Evolutionary conservation across 2,329 filamentous ascomycete genomes (phyloP).

Genomic region (Arthrobotrys megalospora): DNA sequence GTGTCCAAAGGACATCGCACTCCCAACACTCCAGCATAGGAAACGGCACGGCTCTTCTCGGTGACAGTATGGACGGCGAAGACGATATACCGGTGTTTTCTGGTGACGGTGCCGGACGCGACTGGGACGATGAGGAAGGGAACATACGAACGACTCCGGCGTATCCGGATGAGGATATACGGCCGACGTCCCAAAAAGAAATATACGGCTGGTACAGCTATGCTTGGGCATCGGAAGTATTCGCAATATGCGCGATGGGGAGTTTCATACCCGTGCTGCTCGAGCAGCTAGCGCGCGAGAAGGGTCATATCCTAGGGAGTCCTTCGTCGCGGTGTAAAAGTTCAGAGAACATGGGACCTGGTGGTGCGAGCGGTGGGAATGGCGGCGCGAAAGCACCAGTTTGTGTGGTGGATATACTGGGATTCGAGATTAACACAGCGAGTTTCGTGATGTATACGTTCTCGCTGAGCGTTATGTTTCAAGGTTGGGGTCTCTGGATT

Average conservation of each 20-base stretch:
- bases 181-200: conserved; percentile 89
- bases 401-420: conserved; percentile 86
- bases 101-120: conserved; percentile 38
- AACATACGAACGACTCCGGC: conserved; percentile 68
- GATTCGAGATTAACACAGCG: conserved; percentile 91
- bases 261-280: conserved; percentile 97
- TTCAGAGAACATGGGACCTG: conserved; percentile 53
- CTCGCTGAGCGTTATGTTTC: conserved; percentile 80
- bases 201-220: conserved; percentile 96
- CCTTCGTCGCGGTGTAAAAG: conserved; percentile 78
- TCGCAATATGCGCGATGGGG: conserved; percentile 89
- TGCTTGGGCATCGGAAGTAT: conserved; percentile 95
- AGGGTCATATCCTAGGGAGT: conserved; percentile 87
- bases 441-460: conserved; percentile 99
- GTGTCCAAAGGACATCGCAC: conserved; percentile 50
- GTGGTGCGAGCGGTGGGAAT: conserved; percentile 31
- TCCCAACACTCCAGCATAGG: conserved; percentile 32
- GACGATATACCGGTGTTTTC: conserved; percentile 64
- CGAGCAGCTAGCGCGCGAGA: conserved; percentile 92
- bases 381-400: conserved; percentile 68
- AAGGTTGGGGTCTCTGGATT: conserved; percentile 29
- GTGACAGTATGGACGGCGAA: conserved; percentile 33
- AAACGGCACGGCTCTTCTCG: conserved; percentile 58
- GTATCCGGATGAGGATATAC: conserved; percentile 87
- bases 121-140: conserved; percentile 18